A percentile compares a stretch with the other conserved stretches of the same genome.
Conservation (phyloP, 192 early-diverging fungal species). For the Coemansia reversa region DNA sequence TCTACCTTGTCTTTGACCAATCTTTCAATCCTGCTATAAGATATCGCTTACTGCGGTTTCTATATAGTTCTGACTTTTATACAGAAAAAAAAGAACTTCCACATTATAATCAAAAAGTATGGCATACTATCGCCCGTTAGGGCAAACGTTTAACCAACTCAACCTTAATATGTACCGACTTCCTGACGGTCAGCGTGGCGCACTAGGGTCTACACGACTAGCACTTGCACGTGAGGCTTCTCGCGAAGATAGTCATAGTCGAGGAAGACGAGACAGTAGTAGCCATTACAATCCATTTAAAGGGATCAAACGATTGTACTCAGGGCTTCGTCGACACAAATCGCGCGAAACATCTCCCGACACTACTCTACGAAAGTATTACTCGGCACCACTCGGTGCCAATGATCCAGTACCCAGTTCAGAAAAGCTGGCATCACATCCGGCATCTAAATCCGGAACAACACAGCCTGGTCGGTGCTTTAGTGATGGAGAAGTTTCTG, state of each 20-base stretch:
- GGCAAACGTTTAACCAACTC: constrained; percentile 56
- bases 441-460: constrained; percentile 21
- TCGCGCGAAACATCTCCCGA: constrained; percentile 17
- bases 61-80: background rate
- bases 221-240: constrained; percentile 49
- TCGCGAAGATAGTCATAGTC: constrained; percentile 21
- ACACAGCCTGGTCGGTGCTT: constrained; percentile 12
- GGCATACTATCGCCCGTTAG: constrained; percentile 49
- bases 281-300: constrained; percentile 45
- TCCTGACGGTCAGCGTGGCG: constrained; percentile 52
- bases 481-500: constrained; percentile 28
- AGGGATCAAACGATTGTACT: constrained; percentile 51
- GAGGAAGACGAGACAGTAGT: constrained; percentile 17
- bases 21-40: background rate
- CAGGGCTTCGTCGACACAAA: constrained; percentile 31
- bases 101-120: constrained; percentile 9
- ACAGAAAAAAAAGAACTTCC: background rate
- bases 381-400: constrained; percentile 36
- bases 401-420: constrained; percentile 4
- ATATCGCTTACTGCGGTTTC: background rate
- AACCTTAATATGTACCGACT: constrained; percentile 55
- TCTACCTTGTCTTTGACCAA: background rate
- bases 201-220: constrained; percentile 40
- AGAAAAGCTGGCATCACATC: background rate
- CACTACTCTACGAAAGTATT: constrained; percentile 43